Percentiles rank a stretch among this genome's conserved stretches.
Evolutionary conservation across 345 rosid species (phyloP).

Genomic region (Conringia planisiliqua): DNA sequence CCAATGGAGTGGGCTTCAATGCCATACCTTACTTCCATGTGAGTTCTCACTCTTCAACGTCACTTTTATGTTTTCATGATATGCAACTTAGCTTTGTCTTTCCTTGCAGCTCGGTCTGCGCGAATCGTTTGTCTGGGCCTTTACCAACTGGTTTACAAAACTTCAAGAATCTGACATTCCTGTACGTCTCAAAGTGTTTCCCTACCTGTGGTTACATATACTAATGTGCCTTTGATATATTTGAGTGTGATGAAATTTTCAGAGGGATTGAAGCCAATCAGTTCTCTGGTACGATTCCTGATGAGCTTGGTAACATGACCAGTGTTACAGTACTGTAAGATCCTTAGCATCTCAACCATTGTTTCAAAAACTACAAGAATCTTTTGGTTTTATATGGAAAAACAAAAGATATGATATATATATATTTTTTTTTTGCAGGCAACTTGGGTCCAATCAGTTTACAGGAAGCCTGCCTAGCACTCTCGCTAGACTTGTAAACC

Average conservation of each 20-base stretch:
- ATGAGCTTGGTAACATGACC: slow-evolving; percentile 46
- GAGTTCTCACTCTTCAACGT: slow-evolving; percentile 12
- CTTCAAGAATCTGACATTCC: slow-evolving; percentile 35
- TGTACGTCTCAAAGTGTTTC: slow-evolving; percentile 34
- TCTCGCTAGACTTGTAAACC: slow-evolving; percentile 33
- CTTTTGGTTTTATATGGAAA: not conserved
- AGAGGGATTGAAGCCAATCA: slow-evolving; percentile 55
- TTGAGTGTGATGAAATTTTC: not conserved
- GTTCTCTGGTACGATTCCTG: slow-evolving; percentile 49
- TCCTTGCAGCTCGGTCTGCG: slow-evolving; percentile 40
- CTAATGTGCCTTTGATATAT: not conserved
- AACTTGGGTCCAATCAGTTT: slow-evolving; percentile 38
- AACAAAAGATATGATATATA: not conserved
- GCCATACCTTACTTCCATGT: slow-evolving; percentile 41
- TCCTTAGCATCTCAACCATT: not conserved
- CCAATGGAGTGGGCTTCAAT: slow-evolving; percentile 56
- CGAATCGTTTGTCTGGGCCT: slow-evolving; percentile 42
- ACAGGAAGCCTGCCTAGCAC: slow-evolving; percentile 37
- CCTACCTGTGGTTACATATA: not conserved
- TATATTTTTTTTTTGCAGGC: slow-evolving; percentile 19
- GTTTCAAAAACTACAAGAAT: not conserved
- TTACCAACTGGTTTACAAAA: slow-evolving; percentile 44
- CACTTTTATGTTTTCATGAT: not conserved
- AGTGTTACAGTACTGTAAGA: slow-evolving; percentile 44
- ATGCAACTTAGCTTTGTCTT: not conserved